Conservation (phyloP, 2,329 filamentous ascomycete species). For the Aspergillus novofumigatus region DNA sequence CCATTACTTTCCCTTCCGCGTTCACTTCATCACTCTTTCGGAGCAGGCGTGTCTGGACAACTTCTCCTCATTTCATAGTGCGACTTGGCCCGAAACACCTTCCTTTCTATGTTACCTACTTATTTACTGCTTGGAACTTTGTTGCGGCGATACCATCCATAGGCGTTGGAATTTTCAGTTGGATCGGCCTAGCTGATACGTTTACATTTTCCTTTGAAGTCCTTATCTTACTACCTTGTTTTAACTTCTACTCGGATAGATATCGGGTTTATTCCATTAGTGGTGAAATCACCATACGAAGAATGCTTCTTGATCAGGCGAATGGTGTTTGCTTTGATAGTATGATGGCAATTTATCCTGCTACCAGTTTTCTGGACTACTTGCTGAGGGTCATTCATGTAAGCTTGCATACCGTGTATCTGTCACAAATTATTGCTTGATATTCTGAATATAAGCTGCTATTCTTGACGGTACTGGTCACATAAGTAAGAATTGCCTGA, state of each 20-base stretch:
- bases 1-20: not conserved
- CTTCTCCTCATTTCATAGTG: not conserved
- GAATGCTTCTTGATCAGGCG: not conserved
- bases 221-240: not conserved
- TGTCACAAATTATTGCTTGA: not conserved
- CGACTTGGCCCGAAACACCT: not conserved
- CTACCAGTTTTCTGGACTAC: not conserved
- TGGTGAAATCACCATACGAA: not conserved
- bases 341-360: not conserved
- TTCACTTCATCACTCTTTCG: not conserved
- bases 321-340: not conserved
- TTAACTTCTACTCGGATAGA: not conserved
- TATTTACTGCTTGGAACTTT: not conserved
- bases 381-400: not conserved
- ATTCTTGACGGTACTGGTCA: not conserved
- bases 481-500: not conserved
- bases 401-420: not conserved
- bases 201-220: not conserved
- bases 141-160: not conserved
- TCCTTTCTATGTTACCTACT: not conserved
- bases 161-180: not conserved
- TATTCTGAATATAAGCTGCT: not conserved
- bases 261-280: not conserved
- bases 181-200: not conserved
- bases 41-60: not conserved